Evolutionary conservation across 2,329 filamentous ascomycete genomes (phyloP).

Genomic region (Phoma herbarum): DNA sequence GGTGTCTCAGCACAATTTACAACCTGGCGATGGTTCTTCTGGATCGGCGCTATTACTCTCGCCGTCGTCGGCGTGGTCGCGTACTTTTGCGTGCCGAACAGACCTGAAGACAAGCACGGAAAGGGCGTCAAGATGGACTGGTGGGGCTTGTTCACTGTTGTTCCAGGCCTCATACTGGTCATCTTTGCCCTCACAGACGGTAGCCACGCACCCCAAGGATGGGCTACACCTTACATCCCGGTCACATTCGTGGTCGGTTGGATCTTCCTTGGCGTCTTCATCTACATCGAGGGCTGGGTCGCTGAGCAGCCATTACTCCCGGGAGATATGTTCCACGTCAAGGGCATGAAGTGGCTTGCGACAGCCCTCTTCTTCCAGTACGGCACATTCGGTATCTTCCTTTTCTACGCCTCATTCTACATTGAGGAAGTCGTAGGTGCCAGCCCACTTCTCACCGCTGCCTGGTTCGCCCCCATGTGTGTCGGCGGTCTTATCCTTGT

Average conservation of each 20-base stretch:
- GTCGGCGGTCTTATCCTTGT: constrained; percentile 47
- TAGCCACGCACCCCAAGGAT: constrained; percentile 72
- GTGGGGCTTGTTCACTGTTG: constrained; percentile 47
- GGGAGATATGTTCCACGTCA: constrained; percentile 72
- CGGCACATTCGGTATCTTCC: constrained; percentile 49
- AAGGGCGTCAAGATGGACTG: constrained; percentile 49
- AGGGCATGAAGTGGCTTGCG: constrained; percentile 64
- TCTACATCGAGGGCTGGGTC: constrained; percentile 78
- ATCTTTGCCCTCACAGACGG: constrained; percentile 80
- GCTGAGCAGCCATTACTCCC: constrained; percentile 74
- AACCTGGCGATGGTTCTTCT: constrained; percentile 49
- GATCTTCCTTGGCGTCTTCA: constrained; percentile 65
- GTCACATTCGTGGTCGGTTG: constrained; percentile 70
- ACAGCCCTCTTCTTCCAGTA: constrained; percentile 57
- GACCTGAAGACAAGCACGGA: constrained; percentile 22
- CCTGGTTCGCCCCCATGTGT: constrained; percentile 51
- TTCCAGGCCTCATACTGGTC: constrained; percentile 69
- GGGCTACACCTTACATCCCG: constrained; percentile 77
- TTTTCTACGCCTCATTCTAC: constrained; percentile 53
- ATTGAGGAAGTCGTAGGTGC: constrained; percentile 44
- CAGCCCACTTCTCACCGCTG: constrained; percentile 42
- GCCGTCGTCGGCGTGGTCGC: constrained; percentile 41
- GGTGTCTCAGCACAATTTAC: constrained; percentile 44
- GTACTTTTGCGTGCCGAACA: constrained; percentile 43
- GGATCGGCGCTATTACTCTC: constrained; percentile 45